These are phyloP conservation scores for Erythrophleum ivorense DNA, from an alignment of 331 rosid species.

Conservation along the genomic window DNA sequence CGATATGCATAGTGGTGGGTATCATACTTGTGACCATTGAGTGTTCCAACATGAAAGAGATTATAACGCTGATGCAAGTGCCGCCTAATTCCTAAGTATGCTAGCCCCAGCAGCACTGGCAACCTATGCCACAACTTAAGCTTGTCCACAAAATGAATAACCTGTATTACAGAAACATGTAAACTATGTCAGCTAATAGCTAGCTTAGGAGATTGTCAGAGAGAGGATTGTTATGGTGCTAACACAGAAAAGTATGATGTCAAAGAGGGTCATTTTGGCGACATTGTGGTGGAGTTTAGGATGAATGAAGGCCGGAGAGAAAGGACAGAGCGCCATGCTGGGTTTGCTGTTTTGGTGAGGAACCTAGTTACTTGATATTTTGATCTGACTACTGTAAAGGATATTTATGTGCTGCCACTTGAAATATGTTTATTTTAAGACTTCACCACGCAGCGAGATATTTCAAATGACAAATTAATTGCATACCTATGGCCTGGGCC, in stretches of 20 bases:
- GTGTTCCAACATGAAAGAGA: slow-evolving; percentile 55
- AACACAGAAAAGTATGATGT: slow-evolving; percentile 58
- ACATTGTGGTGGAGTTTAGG: slow-evolving; percentile 60
- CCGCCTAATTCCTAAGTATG: slow-evolving; percentile 73
- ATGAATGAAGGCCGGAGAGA: slow-evolving; percentile 53
- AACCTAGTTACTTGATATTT: too few species aligned
- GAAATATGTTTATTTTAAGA: too few species aligned
- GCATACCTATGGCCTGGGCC: too few species aligned
- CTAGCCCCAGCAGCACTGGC: slow-evolving; percentile 65
- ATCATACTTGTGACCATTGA: slow-evolving; percentile 54
- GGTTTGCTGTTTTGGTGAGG: background rate
- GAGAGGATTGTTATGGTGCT: background rate
- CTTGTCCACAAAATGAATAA: slow-evolving; percentile 68
- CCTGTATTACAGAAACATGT: slow-evolving; percentile 36
- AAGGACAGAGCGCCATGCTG: slow-evolving; percentile 44
- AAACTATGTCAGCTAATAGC: background rate
- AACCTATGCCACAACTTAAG: slow-evolving; percentile 67
- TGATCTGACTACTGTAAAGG: background rate
- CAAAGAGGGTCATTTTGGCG: slow-evolving; percentile 63
- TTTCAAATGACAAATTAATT: too few species aligned
- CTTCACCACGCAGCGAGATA: too few species aligned
- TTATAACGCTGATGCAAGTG: slow-evolving; percentile 73
- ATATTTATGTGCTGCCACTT: too few species aligned
- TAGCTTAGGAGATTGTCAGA: background rate
- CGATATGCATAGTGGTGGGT: slow-evolving; percentile 44